Base-by-base conservation (phyloP, 108 stramenopile genomes). In the Skeletonema marinoi region DNA sequence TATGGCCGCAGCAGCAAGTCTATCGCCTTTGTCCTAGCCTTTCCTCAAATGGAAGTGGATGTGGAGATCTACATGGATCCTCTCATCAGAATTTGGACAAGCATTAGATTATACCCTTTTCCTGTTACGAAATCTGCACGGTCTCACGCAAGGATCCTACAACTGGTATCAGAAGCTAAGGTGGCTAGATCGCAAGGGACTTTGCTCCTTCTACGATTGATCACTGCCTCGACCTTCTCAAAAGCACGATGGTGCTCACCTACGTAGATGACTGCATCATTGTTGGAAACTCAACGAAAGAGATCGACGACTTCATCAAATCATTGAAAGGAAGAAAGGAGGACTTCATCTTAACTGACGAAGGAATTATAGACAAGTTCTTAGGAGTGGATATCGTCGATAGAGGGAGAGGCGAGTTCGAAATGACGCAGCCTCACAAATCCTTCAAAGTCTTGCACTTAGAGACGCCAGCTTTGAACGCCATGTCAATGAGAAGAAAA, bases 181-280 rank as follows among this genome's bases (percentile, higher is more conserved):
- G 17, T 2, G 70, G 60, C 0, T 25, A 71, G 6, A 41, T 38
- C 9, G 35, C 71, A 31, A 60, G 70, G 16, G 65, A 35, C 7
- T 71, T 71, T 29, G 5, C 8, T 33, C 44, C 60, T 3, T 63
- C 60, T 4, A 29, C 62, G 2, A 58, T 77, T 11, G 76, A 77
- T 31, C 76, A 50, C 0, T 77, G 76, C 32, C 32, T 77, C 2
- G 70, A 56, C 32, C 10, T 62, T 3, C 62, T 31, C 0, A 25
- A 61, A 3, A 33, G 62, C 6, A 29, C 48, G 42, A 38, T 58
- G 1, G 46, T 74, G 1, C 17, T 74, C 3, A 54, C 50, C 0
- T 89, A 87, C 61, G 80, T 79, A 3, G 84, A 89, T 48, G 85
- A 87, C 56, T 72, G 62, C 29, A 85, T 90, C 14, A 65, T 86